Base-by-base conservation (phyloP, 177 flowering plant species). In the Vitis hybrid region DNA sequence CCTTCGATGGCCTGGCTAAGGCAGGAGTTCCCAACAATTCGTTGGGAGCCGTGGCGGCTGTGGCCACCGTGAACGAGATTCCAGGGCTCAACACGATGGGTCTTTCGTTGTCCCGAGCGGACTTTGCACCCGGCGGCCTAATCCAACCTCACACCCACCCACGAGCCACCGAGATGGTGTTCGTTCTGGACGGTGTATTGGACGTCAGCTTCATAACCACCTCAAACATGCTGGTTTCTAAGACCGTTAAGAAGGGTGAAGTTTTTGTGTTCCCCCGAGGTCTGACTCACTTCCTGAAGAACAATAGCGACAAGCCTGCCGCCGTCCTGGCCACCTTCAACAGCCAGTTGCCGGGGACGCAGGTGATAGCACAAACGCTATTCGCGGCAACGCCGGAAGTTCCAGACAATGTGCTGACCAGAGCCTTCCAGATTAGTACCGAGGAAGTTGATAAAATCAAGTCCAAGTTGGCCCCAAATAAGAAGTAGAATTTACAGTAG, bases 71-170 rank as follows among this genome's bases (percentile, higher is more conserved):
- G 11, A 63, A 63, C 14, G 57, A 75, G 53, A 70, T 80, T 22
- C 77, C 83, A 16, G 81, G 81, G 16, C 77, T 80, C n/a, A 80
- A 80, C 83, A 80, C 83, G 0, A 50, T 80, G 51, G 81, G 82
- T 12, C 73, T 75, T 14, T 78, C 83, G 1, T 49, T 75, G n/a
- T 11, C 76, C 2, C 74, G 77, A 7, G 71, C 76, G 1, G 83
- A 75, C 77, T 78, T 64, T 50, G 69, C 16, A 15, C 55, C 77
- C 4, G 74, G 73, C 1, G 81, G 83, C 26, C 68, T 81, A 0
- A 71, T 75, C 76, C 79, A 78, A 13, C 83, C 83, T 0, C 83
- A 80, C 77, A 75, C 77, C 1, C 83, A 80, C 73, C 83, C 83
- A 18, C 78, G 79, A 1, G 83, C 79, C 78, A 80, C 81, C 15